Evolutionary conservation across 306 rosid species (phyloP), one percentile per base, ranked within the genome.

Genomic region (Cicer cuneatum): DNA sequence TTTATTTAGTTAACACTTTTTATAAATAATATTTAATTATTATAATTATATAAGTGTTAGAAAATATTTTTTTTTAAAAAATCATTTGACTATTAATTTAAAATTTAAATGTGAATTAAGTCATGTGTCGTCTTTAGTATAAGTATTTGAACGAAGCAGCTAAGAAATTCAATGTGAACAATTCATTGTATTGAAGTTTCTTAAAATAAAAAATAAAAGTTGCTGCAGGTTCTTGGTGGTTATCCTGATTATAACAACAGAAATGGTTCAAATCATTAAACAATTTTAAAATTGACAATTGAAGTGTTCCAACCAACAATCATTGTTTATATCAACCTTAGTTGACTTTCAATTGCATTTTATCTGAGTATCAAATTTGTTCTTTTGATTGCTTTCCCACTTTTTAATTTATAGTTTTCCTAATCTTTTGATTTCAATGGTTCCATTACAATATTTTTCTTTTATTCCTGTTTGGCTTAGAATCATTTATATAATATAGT

Each of bases 111-210:
- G 33, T 24, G 33, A 24, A 24, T 2, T 24, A 24, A 24, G 29
- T 24, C 29, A 24, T 24, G 29, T 24, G 2, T 24, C 29, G 29
- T 24, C 29, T 24, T 24, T 24, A 24, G 4, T 59, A 15, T 24
- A 47, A 0, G 41, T 8, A 69, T 69, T 63, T 40, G 16, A 68
- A 71, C 4, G 16, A 75, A 71, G 15, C 57, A 66, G 54, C 76
- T 66, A 66, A 21, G 82, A 71, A 83, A 76, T 71, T 45, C 66
- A 72, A 5, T 10, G 15, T 8, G 69, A 71, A 79, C 21, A 19
- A 45, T 58, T 61, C 74, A 75, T 21, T 71, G 75, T 7, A 69
- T 80, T 72, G 82, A 80, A 58, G 39, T 71, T 66, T 59, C 49
- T 35, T 61, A 15, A 71, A 75, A 58, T 35, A 2, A 71, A 66